Evolutionary conservation across 352 stramenopile genomes (phyloP), one percentile per base, ranked within the genome.

Genomic region (Phytophthora ohioensis): DNA sequence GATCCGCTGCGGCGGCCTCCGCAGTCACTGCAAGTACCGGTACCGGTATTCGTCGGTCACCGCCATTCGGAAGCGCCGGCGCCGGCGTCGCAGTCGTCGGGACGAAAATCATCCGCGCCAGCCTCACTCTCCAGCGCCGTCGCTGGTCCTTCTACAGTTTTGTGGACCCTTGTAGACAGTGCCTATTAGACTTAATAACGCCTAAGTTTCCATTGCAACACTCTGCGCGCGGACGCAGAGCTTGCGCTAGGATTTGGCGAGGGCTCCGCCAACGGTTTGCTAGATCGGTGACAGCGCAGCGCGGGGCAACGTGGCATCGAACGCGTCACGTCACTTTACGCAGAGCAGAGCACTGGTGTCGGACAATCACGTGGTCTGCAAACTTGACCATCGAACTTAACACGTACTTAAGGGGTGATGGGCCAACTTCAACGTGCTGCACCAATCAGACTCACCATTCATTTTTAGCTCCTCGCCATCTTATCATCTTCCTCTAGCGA

Each of bases 241-340:
- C 67, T 65, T 51, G 60, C 60, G 60, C 52, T 61, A 70, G 67
- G 67, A 70, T 70, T 64, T 67, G 59, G n/a, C 36, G 13, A 61
- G 31, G 45, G 10, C 51, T 52, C 12, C 43, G 17, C 58, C 66
- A 69, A 69, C 59, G 36, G 46, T 69, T 69, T 63, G 43, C 57
- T 48, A 8, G 31, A 13, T 21, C 58, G 43, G 43, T 39, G 35
- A 48, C 41, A 66, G 45, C 21, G 58, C n/a, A 63, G 48, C 56
- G 64, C 53, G 6, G 15, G 6, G 35, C 48, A 58, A 73, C 66
- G 58, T 73, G 45, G 52, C 58, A 60, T 42, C 41, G 41, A 51
- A 34, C 56, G 38, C 41, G 42, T 61, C 60, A 61, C 49, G 60
- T 67, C 59, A 67, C 51, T 59, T 34, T 21, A 32, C 21, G 12